phyloP scores from a whole-genome alignment of 306 rosid genomes.

The Alnus glutinosa region DNA sequence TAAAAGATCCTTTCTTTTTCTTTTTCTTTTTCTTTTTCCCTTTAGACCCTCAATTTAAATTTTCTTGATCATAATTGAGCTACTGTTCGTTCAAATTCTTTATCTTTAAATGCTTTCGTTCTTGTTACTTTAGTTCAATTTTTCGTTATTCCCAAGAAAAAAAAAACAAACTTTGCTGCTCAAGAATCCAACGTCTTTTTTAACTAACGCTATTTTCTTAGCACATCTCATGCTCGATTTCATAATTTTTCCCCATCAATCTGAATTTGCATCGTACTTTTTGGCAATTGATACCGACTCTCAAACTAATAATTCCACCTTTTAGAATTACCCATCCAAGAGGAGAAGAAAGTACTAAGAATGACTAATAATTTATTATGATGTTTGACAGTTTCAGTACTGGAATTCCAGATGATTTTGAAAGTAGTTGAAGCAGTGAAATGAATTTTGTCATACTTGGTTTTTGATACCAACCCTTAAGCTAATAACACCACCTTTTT shows the following conservation, averaged over 20 bases:
- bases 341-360: not conserved
- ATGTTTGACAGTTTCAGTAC: not conserved
- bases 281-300: not conserved
- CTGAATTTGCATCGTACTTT: not conserved
- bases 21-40: not conserved
- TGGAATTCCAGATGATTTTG: conserved; percentile 58
- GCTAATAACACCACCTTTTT: not conserved
- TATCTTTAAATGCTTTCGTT: not conserved
- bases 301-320: not conserved
- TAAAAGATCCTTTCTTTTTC: not conserved
- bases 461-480: not conserved
- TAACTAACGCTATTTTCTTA: not conserved
- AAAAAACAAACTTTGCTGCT: not conserved
- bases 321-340: not conserved
- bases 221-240: not conserved
- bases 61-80: not conserved
- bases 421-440: conserved; percentile 54
- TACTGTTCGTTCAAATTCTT: not conserved
- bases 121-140: not conserved
- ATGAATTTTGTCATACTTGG: not conserved
- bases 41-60: not conserved
- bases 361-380: not conserved
- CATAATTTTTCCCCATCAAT: not conserved
- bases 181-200: not conserved
- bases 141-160: not conserved